Conservation (phyloP, 148 eudicot genomes). For the Persicaria tinctoria region DNA sequence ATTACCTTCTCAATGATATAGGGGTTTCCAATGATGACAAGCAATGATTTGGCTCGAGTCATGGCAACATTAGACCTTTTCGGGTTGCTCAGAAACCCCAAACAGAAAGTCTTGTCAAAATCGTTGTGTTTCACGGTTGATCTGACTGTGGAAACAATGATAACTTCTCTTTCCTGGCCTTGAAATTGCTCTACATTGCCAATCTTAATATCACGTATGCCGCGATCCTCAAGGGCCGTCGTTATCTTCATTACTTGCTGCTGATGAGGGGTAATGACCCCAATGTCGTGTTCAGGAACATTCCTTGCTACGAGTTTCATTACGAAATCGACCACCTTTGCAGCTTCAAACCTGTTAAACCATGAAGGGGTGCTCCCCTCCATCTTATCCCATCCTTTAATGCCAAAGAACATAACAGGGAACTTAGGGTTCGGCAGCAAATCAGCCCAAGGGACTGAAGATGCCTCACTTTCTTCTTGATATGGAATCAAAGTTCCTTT, state of each 20-base stretch:
- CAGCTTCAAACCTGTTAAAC: constrained; percentile 93
- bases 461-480: constrained; percentile 23
- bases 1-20: constrained; percentile 82
- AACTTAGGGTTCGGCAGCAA: constrained; percentile 66
- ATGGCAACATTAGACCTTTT: constrained; percentile 91
- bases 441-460: constrained; percentile 34
- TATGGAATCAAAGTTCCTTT: constrained; percentile 51
- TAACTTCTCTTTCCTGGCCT: constrained; percentile 80
- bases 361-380: constrained; percentile 96
- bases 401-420: constrained; percentile 69
- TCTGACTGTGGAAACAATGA: constrained; percentile 83
- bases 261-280: constrained; percentile 86
- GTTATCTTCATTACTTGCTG: constrained; percentile 77
- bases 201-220: constrained; percentile 40
- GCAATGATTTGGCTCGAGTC: constrained; percentile 87
- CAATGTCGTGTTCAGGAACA: constrained; percentile 51
- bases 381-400: constrained; percentile 86
- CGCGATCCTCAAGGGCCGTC: constrained; percentile 47
- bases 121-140: constrained; percentile 82
- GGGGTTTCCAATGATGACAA: constrained; percentile 81
- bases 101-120: constrained; percentile 53
- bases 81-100: constrained; percentile 92
- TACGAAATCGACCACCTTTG: constrained; percentile 67
- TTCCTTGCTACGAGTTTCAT: constrained; percentile 29
- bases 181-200: constrained; percentile 97